Conservation (phyloP, 2,329 filamentous ascomycete genomes). For the Cladosporium sp. region DNA sequence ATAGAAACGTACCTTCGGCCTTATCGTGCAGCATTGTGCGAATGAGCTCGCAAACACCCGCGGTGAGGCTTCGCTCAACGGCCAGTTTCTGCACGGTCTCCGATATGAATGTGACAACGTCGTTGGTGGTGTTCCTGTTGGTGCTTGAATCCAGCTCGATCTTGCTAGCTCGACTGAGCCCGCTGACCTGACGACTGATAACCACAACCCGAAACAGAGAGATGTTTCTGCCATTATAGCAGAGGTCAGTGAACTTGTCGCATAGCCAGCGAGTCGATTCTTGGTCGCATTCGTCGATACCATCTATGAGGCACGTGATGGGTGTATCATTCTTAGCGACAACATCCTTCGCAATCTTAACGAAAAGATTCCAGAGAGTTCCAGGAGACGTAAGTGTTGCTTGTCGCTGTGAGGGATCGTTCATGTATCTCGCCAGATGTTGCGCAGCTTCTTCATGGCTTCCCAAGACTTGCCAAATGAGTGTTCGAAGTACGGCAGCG, state of each 20-base stretch:
- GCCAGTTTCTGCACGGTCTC: no score
- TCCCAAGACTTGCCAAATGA: conserved; percentile 16
- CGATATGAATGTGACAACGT: neutral
- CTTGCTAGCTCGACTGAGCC: neutral
- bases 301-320: conserved; percentile 27
- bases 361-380: neutral
- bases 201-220: neutral
- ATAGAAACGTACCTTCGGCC: conserved; percentile 33
- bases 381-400: neutral
- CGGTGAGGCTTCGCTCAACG: no score
- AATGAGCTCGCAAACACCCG: conserved; percentile 5
- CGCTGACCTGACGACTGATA: neutral
- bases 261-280: conserved; percentile 13
- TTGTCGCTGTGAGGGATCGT: no score
- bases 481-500: conserved; percentile 21
- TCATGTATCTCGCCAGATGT: no score
- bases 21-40: conserved; percentile 19
- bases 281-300: conserved; percentile 27
- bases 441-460: no score
- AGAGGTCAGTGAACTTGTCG: conserved; percentile 13
- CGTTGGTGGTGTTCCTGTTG: neutral
- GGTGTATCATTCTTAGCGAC: no score
- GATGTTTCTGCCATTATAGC: neutral
- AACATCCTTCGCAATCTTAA: neutral
- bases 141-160: neutral